Conservation (phyloP, 805 yeast genomes). For the Candida khao-thaluensis region DNA sequence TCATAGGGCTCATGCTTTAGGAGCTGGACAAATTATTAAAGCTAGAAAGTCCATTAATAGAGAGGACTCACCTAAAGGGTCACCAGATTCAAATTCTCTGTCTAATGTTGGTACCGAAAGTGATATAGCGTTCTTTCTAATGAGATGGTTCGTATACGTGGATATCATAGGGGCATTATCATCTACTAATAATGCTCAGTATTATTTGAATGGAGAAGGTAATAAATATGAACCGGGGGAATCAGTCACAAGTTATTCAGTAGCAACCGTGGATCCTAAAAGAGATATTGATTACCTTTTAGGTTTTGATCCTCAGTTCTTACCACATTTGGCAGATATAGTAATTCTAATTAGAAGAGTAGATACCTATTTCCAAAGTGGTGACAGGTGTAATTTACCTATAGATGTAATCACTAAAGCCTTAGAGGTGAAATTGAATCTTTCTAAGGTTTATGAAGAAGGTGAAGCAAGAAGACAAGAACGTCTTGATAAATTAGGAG, state of each 20-base stretch:
- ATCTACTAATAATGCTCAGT: constrained; percentile 43
- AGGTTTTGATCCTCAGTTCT: constrained; percentile 64
- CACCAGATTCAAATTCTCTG: constrained; percentile 13
- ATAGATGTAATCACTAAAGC: constrained; percentile 22
- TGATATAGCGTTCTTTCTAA: constrained; percentile 52
- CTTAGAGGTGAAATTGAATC: constrained; percentile 25
- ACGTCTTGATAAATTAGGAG: constrained; percentile 20
- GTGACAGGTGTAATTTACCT: constrained; percentile 16
- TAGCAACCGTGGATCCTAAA: constrained; percentile 25
- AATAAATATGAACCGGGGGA: constrained; percentile 22
- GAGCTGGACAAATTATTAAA: constrained; percentile 63
- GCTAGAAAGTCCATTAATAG: constrained; percentile 36
- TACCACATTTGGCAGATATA: constrained; percentile 57
- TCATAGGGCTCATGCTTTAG: constrained; percentile 66
- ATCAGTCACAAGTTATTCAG: constrained; percentile 15
- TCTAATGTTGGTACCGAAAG: constrained; percentile 24
- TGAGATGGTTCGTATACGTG: constrained; percentile 67
- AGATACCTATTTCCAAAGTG: constrained; percentile 18
- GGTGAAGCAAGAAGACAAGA: constrained; percentile 30
- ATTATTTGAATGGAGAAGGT: constrained; percentile 25
- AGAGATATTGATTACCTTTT: constrained; percentile 57
- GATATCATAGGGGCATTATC: constrained; percentile 65
- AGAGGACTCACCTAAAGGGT: constrained; percentile 6
- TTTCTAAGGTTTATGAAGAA: constrained; percentile 19
- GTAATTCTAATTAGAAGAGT: constrained; percentile 32